Percentiles rank a stretch among this genome's conserved stretches.
Evolutionary conservation across 306 rosid genomes (phyloP).

Genomic region (Cucurbita argyrosperma): DNA sequence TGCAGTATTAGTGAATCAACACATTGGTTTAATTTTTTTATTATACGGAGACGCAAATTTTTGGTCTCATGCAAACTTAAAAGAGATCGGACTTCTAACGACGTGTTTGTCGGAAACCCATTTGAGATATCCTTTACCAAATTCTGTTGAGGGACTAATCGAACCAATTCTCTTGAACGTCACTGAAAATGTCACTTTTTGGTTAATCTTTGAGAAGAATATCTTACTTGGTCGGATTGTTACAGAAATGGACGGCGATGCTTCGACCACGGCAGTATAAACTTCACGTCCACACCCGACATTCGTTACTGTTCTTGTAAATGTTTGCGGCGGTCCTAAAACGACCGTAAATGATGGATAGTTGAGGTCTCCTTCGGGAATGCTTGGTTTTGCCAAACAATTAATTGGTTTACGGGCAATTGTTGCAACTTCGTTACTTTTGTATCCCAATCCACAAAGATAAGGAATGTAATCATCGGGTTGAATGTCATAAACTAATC

Average conservation of each 20-base stretch:
- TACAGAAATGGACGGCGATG: constrained; percentile 45
- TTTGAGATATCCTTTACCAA: background rate
- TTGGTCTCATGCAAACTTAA: background rate
- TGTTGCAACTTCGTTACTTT: background rate
- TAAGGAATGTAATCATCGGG: constrained; percentile 13
- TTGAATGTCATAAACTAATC: constrained; percentile 6
- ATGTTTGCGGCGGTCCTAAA: background rate
- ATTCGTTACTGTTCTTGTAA: constrained; percentile 53
- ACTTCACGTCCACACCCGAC: constrained; percentile 44
- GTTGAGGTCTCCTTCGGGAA: constrained; percentile 7
- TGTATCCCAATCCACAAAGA: constrained; percentile 12
- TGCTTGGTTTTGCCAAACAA: background rate
- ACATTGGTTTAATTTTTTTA: too few species aligned
- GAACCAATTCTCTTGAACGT: background rate
- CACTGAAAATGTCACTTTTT: constrained; percentile 34
- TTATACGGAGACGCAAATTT: too few species aligned
- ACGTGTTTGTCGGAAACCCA: background rate
- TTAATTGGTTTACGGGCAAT: background rate
- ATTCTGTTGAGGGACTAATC: background rate
- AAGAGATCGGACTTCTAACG: constrained; percentile 3
- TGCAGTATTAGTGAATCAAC: too few species aligned
- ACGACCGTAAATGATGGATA: constrained; percentile 1
- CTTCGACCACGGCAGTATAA: constrained; percentile 18
- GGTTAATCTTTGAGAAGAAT: constrained; percentile 37
- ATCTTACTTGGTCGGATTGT: constrained; percentile 34